Base-by-base conservation (phyloP, 139 green algal genomes). In the Haematococcus lacustris region DNA sequence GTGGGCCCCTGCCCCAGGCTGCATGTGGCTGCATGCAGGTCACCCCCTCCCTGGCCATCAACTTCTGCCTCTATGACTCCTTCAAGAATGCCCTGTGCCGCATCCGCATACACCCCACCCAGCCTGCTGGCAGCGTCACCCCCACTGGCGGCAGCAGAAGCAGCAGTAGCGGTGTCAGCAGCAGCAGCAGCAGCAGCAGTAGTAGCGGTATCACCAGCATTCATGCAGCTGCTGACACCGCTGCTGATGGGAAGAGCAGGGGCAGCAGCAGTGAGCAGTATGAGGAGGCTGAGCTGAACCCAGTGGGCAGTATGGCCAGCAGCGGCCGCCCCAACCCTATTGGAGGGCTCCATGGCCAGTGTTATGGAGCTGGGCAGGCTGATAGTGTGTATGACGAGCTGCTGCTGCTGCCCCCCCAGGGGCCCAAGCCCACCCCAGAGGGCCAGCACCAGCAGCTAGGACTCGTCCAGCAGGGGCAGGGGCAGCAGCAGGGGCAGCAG, bases 51-150 rank as follows among this genome's bases (percentile, higher is more conserved):
- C 81, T 98, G 1, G 93, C 93, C 21, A 88, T 98, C 66, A 98
- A 97, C 69, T 98, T 95, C 73, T 87, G 77, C 43, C 82, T 92
- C 1, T 98, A 98, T 60, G 93, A 97, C 70, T 82, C 68, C 40
- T 80, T 86, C 60, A 76, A 70, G 34, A 9, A 51, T 51, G 3
- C 71, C 3, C 43, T 41, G 1, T 3, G 74, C 23, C n/a, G 59
- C 34, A 28, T 3, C 40, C 1, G 21, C 4, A 35, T 25, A 32
- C 17, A 3, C 38, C 7, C 30, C 2, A 64, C 3, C 17, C 32
- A 71, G 41, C 41, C 65, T 7, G 3, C n/a, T 25, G 9, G n/a
- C 35, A 50, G 34, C 63, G 26, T 35, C 6, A 9, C 26, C 21
- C 26, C 4, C 67, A 64, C 32, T 33, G 6, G 32, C 30, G 32